phyloP scores from a whole-genome alignment of 2,329 filamentous ascomycete species.

The Neonectria coccinea region DNA sequence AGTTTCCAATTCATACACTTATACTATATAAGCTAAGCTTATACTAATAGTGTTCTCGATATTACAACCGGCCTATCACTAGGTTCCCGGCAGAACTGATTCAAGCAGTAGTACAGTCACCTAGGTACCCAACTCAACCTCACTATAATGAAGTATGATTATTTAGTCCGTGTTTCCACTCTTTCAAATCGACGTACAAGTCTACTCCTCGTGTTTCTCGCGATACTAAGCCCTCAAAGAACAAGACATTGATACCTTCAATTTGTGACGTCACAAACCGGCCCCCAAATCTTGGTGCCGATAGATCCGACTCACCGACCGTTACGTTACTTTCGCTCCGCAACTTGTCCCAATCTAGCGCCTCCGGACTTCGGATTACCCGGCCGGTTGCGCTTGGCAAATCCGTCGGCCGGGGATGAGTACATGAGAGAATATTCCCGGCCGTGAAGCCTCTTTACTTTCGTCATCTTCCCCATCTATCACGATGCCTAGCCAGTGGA shows the following conservation, averaged over 20 bases:
- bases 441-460: background rate
- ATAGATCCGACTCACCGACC: background rate
- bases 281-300: background rate
- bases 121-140: no score
- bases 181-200: background rate
- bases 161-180: no score
- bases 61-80: no score
- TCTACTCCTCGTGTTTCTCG: background rate
- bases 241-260: background rate
- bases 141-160: no score
- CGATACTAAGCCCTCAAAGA: background rate
- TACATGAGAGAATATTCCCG: slow-evolving; percentile 6
- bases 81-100: no score
- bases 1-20: no score
- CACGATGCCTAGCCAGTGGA: slow-evolving; percentile 4
- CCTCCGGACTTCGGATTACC: slow-evolving; percentile 26
- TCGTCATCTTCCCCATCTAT: slow-evolving; percentile 5
- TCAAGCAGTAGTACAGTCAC: no score
- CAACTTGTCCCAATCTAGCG: slow-evolving; percentile 12
- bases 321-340: background rate
- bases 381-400: background rate
- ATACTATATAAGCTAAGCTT: no score
- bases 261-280: background rate
- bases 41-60: no score
- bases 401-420: background rate